These are phyloP conservation scores for Yamadazyma paraphyllophila DNA, from an alignment of 805 yeast species.

Conservation along the genomic window DNA sequence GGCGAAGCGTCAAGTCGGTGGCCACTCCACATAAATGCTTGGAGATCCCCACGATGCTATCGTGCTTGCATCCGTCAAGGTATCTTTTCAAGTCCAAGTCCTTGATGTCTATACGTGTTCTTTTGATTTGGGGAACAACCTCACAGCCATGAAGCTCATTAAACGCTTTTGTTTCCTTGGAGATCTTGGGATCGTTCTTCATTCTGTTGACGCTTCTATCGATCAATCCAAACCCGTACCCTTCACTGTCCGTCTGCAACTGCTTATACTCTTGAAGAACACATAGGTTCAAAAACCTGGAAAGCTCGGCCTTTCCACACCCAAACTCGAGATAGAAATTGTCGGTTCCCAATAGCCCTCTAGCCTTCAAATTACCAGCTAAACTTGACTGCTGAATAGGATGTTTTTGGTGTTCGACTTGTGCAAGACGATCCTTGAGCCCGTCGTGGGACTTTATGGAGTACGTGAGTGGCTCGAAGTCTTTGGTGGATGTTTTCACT, in stretches of 20 bases:
- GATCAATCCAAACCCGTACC: constrained; percentile 54
- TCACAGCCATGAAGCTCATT: not conserved
- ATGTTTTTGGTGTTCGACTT: constrained; percentile 63
- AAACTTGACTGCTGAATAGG: constrained; percentile 79
- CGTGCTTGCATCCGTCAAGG: constrained; percentile 11
- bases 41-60: constrained; percentile 60
- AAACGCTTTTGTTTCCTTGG: constrained; percentile 45
- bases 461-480: constrained; percentile 18
- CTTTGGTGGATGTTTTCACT: constrained; percentile 8
- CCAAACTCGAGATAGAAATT: constrained; percentile 73
- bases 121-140: constrained; percentile 32
- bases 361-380: constrained; percentile 59
- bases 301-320: constrained; percentile 84
- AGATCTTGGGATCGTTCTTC: constrained; percentile 73
- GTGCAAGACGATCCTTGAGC: constrained; percentile 40
- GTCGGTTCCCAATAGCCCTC: constrained; percentile 34
- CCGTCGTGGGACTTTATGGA: constrained; percentile 26
- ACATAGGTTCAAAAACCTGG: constrained; percentile 56
- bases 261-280: constrained; percentile 15
- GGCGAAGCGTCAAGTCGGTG: constrained; percentile 77
- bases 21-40: constrained; percentile 95
- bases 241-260: not conserved
- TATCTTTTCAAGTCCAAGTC: constrained; percentile 58
- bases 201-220: constrained; percentile 77
- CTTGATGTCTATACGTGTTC: constrained; percentile 77